Evolutionary conservation across 139 green algal species (phyloP).

Genomic region (Chlamydomonas incerta): DNA sequence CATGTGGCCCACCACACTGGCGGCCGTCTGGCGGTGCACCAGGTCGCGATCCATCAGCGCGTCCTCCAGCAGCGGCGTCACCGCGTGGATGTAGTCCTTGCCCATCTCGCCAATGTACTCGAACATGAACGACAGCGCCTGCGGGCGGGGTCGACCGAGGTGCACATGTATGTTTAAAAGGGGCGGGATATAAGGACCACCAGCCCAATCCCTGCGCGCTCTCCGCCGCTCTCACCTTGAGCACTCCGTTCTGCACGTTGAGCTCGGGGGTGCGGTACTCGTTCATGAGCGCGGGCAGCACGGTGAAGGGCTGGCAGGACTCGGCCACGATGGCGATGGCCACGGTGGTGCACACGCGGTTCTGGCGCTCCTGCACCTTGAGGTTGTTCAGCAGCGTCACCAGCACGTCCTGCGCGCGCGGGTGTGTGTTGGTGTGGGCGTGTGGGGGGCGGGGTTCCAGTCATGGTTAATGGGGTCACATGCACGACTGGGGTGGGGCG

Average conservation of each 20-base stretch:
- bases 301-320: constrained; percentile 99
- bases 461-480: no score
- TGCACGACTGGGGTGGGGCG: no score
- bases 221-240: constrained; percentile 73
- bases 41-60: constrained; percentile 96
- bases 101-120: constrained; percentile 99
- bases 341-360: constrained; percentile 98
- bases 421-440: neutral
- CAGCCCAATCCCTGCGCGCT: constrained; percentile 84
- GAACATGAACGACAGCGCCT: constrained; percentile 99
- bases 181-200: neutral
- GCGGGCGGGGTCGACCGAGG: constrained; percentile 44
- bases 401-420: constrained; percentile 90
- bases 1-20: constrained; percentile 93
- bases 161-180: no score
- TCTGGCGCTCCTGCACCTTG: constrained; percentile 99
- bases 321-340: constrained; percentile 99
- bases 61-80: constrained; percentile 96
- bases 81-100: constrained; percentile 99
- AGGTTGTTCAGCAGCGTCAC: constrained; percentile 99
- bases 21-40: constrained; percentile 94
- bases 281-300: constrained; percentile 99
- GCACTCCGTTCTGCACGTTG: constrained; percentile 99
- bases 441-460: neutral
- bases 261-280: constrained; percentile 98